Conservation (phyloP, 352 stramenopile species). For the Phytophthora ohioensis region DNA sequence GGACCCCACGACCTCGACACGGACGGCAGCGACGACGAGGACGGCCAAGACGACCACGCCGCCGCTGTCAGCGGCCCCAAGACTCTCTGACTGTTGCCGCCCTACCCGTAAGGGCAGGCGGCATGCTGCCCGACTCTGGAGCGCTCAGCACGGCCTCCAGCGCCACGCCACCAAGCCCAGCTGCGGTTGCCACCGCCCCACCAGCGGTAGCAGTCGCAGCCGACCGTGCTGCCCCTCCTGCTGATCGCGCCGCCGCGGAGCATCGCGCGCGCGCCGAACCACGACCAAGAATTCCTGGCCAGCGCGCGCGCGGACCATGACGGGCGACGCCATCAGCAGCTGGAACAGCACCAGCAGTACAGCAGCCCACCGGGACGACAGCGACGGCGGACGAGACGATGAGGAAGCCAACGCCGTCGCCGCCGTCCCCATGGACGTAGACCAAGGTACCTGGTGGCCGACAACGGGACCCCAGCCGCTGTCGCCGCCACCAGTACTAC, state of each 20-base stretch:
- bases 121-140: too few relatives aligned
- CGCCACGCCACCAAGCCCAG: too few relatives aligned
- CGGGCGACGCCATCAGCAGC: background rate
- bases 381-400: background rate
- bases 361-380: background rate
- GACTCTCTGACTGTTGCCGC: too few relatives aligned
- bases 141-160: too few relatives aligned
- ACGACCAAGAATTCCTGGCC: background rate
- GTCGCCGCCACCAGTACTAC: background rate
- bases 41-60: too few relatives aligned
- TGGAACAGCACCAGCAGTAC: background rate
- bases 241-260: background rate
- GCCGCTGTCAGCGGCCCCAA: too few relatives aligned
- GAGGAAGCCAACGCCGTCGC: background rate
- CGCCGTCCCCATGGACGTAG: conserved; percentile 8
- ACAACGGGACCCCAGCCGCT: background rate
- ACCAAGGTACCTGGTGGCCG: background rate
- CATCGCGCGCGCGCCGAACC: background rate
- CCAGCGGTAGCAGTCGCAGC: background rate
- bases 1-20: background rate
- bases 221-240: background rate
- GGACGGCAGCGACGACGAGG: background rate
- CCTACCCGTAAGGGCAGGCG: too few relatives aligned
- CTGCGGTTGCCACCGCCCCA: background rate
- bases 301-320: too few relatives aligned